Conservation (phyloP, 306 rosid species). For the Sicyos edulis region DNA sequence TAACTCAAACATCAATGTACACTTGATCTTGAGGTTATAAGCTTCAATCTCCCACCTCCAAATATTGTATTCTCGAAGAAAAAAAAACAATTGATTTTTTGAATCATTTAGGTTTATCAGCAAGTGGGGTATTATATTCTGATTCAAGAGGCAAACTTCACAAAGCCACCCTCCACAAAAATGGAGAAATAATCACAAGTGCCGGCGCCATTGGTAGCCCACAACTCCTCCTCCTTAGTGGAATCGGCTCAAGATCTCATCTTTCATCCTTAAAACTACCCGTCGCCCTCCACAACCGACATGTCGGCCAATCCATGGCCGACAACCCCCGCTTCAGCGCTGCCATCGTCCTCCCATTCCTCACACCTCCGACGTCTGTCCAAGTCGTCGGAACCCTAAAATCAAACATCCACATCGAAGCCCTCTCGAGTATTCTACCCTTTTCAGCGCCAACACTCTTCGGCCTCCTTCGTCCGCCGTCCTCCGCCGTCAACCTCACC, state of each 20-base stretch:
- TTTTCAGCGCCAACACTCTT: background rate
- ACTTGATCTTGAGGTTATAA: no score
- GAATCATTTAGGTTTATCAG: constrained; percentile 1
- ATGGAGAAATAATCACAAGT: constrained; percentile 28
- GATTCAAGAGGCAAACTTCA: constrained; percentile 22
- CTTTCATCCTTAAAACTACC: constrained; percentile 26
- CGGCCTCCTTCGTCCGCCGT: background rate
- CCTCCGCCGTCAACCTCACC: background rate
- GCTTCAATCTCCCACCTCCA: no score
- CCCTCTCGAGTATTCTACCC: background rate
- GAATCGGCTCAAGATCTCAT: constrained; percentile 18
- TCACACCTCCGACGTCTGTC: background rate
- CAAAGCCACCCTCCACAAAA: constrained; percentile 9
- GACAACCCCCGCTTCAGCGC: constrained; percentile 23
- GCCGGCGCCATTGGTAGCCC: constrained; percentile 35
- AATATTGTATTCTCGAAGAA: no score
- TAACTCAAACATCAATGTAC: no score
- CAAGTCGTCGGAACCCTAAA: constrained; percentile 13
- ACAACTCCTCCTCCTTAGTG: constrained; percentile 27
- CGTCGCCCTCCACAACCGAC: constrained; percentile 4
- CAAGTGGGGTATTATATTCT: constrained; percentile 22
- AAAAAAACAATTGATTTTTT: background rate
- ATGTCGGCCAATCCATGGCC: constrained; percentile 23
- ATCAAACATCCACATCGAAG: background rate
- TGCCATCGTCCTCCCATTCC: background rate